phyloP scores from a whole-genome alignment of 441 rosid genomes.

The Gossypium gossypioides region DNA sequence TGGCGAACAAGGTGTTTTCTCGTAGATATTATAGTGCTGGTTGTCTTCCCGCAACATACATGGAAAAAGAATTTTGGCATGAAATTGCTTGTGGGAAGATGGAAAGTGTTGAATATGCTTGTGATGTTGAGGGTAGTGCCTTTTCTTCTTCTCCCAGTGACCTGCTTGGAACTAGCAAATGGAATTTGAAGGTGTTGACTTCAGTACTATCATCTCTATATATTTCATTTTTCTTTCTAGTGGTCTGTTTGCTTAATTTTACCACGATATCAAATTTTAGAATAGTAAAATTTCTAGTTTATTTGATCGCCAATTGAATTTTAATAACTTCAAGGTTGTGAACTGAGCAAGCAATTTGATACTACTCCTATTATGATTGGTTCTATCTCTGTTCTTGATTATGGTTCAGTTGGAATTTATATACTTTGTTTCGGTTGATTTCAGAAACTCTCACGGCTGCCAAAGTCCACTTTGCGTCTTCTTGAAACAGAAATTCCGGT shows the following conservation, averaged over 20 bases:
- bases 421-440: slow-evolving; percentile 10
- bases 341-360: neutral
- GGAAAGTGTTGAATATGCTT: slow-evolving; percentile 96
- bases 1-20: slow-evolving; percentile 89
- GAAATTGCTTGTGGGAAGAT: slow-evolving; percentile 96
- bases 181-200: slow-evolving; percentile 85
- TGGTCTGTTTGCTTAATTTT: neutral
- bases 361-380: neutral
- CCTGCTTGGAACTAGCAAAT: slow-evolving; percentile 90
- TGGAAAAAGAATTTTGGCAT: slow-evolving; percentile 99
- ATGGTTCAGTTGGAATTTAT: slow-evolving; percentile 6
- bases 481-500: slow-evolving; percentile 83
- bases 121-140: slow-evolving; percentile 99
- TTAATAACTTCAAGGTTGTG: neutral
- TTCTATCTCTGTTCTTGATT: neutral
- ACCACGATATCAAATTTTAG: neutral
- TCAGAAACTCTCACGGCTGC: slow-evolving; percentile 73
- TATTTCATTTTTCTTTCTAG: slow-evolving; percentile 1
- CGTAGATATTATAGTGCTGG: slow-evolving; percentile 91
- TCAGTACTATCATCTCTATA: slow-evolving; percentile 20
- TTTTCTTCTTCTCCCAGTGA: slow-evolving; percentile 79
- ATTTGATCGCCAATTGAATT: neutral
- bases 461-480: slow-evolving; percentile 83
- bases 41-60: slow-evolving; percentile 72
- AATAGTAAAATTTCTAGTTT: neutral